Evolutionary conservation across 2,329 filamentous ascomycete genomes (phyloP).

Genomic region (Colletotrichum navitas): DNA sequence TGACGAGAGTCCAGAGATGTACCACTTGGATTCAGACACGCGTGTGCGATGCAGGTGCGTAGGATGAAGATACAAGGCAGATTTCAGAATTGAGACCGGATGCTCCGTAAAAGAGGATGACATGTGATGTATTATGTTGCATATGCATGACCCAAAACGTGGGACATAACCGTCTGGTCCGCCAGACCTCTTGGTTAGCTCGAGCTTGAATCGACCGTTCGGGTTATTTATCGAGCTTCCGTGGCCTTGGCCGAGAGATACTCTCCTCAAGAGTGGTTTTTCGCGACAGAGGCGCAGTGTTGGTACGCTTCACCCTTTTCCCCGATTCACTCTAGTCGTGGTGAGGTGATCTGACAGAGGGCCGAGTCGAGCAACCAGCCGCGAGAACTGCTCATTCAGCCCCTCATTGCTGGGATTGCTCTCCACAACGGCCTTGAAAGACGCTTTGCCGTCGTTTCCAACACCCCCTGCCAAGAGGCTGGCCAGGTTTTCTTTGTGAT

Average conservation of each 20-base stretch:
- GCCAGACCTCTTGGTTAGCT: background rate
- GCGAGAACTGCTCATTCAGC: background rate
- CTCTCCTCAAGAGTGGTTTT: background rate
- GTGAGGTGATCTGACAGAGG: background rate
- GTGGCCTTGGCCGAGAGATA: background rate
- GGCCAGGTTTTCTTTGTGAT: background rate
- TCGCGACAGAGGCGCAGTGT: too few relatives aligned
- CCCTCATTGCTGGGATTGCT: conserved; percentile 1
- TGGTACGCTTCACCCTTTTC: background rate
- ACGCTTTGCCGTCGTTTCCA: background rate
- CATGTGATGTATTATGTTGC: background rate
- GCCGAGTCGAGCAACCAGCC: background rate
- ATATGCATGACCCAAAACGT: background rate
- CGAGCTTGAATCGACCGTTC: background rate
- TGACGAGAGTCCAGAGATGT: background rate
- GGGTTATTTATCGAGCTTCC: background rate
- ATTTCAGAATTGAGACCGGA: background rate
- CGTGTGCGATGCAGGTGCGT: background rate
- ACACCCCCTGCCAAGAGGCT: conserved; percentile 1
- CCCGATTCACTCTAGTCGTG: background rate
- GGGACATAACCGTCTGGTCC: background rate
- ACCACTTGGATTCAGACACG: background rate
- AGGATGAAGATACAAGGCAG: too few relatives aligned
- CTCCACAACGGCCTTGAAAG: conserved; percentile 6
- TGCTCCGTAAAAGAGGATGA: background rate